A percentile compares a stretch with the other conserved stretches of the same genome.
phyloP scores from a whole-genome alignment of 2,329 filamentous ascomycete species.

The Pseudopithomyces maydicus region DNA sequence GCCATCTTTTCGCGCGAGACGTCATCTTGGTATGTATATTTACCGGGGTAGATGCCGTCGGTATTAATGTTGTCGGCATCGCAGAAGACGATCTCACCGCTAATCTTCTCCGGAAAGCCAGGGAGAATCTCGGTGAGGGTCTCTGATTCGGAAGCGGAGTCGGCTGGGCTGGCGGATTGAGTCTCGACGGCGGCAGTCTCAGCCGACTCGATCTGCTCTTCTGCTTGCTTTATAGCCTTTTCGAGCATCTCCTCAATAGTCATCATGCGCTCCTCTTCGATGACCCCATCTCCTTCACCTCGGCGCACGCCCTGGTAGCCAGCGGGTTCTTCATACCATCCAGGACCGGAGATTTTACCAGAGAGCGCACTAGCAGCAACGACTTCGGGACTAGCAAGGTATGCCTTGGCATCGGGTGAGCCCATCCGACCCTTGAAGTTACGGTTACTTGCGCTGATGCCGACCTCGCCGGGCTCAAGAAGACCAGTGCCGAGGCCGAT shows the following conservation, averaged over 20 bases:
- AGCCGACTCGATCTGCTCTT: constrained; percentile 62
- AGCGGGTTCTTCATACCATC: constrained; percentile 75
- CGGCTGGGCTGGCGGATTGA: constrained; percentile 37
- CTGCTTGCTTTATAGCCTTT: constrained; percentile 71
- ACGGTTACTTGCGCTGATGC: constrained; percentile 81
- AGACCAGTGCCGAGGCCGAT: constrained; percentile 84
- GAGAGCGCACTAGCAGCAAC: constrained; percentile 86
- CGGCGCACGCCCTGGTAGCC: constrained; percentile 69
- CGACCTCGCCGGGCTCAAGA: constrained; percentile 82
- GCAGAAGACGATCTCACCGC: constrained; percentile 86
- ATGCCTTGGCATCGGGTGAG: constrained; percentile 76
- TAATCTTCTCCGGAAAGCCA: constrained; percentile 82
- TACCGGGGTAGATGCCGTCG: constrained; percentile 89
- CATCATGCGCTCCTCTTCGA: constrained; percentile 67
- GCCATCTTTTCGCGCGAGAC: constrained; percentile 81
- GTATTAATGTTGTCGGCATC: constrained; percentile 90
- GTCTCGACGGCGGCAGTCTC: constrained; percentile 38
- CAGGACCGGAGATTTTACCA: constrained; percentile 76
- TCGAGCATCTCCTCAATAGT: constrained; percentile 73
- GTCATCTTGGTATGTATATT: constrained; percentile 90
- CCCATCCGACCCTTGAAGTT: constrained; percentile 96
- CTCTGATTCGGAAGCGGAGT: constrained; percentile 37
- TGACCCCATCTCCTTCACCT: constrained; percentile 72
- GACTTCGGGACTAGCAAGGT: constrained; percentile 86
- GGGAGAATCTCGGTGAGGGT: constrained; percentile 73